Evolutionary conservation across 768 basidiomycete genomes (phyloP).

Genomic region (Tephrocybe sp.): DNA sequence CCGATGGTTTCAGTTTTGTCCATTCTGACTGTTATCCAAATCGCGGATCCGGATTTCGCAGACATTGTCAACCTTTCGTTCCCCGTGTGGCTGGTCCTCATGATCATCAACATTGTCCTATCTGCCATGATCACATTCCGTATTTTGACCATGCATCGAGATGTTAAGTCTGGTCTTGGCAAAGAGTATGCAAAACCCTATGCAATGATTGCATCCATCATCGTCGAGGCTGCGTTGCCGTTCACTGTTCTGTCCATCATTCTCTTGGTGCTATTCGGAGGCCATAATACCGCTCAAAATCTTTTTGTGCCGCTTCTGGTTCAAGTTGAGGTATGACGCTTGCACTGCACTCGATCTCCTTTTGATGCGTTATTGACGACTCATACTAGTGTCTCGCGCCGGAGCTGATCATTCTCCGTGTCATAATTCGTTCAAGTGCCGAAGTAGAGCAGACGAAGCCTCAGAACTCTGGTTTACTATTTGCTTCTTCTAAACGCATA

Average conservation of each 20-base stretch:
- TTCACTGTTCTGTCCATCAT: constrained; percentile 32
- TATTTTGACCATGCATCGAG: constrained; percentile 27
- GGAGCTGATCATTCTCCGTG: constrained; percentile 9
- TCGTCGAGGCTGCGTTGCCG: constrained; percentile 33
- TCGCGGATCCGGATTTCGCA: constrained; percentile 24
- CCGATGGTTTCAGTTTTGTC: constrained; percentile 23
- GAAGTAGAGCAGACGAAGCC: background rate
- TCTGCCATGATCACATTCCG: constrained; percentile 29
- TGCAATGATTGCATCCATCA: constrained; percentile 28
- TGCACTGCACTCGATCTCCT: too few species aligned
- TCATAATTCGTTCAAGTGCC: background rate
- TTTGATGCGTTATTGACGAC: background rate
- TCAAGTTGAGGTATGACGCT: constrained; percentile 19
- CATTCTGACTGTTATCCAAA: constrained; percentile 28
- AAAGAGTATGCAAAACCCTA: constrained; percentile 26
- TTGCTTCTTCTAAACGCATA: background rate
- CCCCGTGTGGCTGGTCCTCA: constrained; percentile 30
- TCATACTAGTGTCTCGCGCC: constrained; percentile 5
- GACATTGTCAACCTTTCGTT: constrained; percentile 27
- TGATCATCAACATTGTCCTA: constrained; percentile 29
- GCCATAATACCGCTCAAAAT: constrained; percentile 19
- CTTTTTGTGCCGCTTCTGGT: constrained; percentile 23
- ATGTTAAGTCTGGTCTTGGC: constrained; percentile 20
- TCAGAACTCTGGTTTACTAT: background rate
- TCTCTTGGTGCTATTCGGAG: constrained; percentile 20